Evolutionary conservation across 225 moss, liverwort and hornwort species (phyloP).

Genomic region (Takakia lepidozioides): DNA sequence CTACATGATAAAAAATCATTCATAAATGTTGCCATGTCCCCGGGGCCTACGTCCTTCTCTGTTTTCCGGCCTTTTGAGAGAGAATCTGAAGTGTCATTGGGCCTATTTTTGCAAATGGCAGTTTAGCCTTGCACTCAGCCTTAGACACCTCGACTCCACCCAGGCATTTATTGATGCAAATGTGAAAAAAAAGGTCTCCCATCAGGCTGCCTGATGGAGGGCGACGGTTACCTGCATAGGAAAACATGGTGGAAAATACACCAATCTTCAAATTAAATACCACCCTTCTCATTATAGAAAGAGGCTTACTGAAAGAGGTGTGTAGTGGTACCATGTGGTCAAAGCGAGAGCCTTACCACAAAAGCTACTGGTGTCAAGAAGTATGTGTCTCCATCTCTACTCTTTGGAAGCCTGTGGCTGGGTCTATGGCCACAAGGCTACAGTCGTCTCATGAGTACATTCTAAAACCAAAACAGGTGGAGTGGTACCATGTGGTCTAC

Average conservation of each 20-base stretch:
- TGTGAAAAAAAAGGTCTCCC: conserved; percentile 43
- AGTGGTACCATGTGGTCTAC: background rate
- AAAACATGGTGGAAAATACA: background rate
- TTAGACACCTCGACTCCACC: conserved; percentile 7
- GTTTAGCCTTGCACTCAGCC: background rate
- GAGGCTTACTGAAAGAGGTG: background rate
- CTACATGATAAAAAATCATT: too few species aligned
- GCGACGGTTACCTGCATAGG: conserved; percentile 15
- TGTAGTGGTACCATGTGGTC: too few species aligned
- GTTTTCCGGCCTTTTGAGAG: background rate
- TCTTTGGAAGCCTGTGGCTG: too few species aligned
- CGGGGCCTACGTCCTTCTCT: too few species aligned
- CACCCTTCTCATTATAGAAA: background rate
- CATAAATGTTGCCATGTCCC: too few species aligned
- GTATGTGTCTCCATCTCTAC: too few species aligned
- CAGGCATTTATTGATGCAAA: conserved; percentile 19
- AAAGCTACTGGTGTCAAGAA: too few species aligned
- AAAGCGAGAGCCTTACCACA: background rate
- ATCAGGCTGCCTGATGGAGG: conserved; percentile 42
- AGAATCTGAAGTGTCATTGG: background rate
- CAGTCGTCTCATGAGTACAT: too few species aligned
- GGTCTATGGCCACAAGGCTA: too few species aligned
- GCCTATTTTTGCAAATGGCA: background rate
- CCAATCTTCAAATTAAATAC: background rate
- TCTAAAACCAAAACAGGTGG: background rate